Base-by-base conservation (phyloP, 148 eudicot genomes). In the Amaranthus palmeri region DNA sequence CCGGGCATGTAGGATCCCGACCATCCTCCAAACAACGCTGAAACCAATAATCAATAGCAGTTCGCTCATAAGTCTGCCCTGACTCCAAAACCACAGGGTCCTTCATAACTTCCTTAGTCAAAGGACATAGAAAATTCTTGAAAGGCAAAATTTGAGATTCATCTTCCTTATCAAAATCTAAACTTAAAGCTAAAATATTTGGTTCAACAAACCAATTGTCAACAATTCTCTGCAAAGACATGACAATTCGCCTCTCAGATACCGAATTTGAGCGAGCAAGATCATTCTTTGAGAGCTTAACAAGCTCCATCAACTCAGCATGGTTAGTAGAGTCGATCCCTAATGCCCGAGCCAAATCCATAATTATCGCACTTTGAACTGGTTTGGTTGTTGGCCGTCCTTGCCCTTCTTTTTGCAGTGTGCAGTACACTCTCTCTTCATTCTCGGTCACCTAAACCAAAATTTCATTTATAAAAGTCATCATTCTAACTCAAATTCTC, bases 1-100 rank as follows among this genome's bases (percentile, higher is more conserved):
- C 88, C n/a, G 93, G 93, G 67, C 93, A 89, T n/a, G 87, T 85
- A 48, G 87, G 85, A 73, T 89, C 88, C 48, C 93, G 86, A 40
- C 87, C 86, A 61, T 87, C 90, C 69, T 87, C 87, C 54, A 82
- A 77, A 77, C 93, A 89, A 47, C 86, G 81, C 68, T 85, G 78
- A 69, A 89, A 85, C 93, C 93, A 89, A 68, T 85, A 83, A 36
- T 85, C 86, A 61, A 89, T 89, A 45, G 93, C 90, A 48, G 78
- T 76, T 68, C 89, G 73, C 79, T 89, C 93, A 72, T 86, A 89
- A 46, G 88, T 83, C 71, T 86, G 93, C 0, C 81, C 82, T 10
- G 90, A 85, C 62, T 87, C 90, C 78, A 89, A 72, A 73, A 87
- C 84, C 67, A 89, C 93, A 42, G 93, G 93, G 70, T 87, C 86